phyloP scores from a whole-genome alignment of 2,329 filamentous ascomycete genomes.

The Fusarium ambrosium region DNA sequence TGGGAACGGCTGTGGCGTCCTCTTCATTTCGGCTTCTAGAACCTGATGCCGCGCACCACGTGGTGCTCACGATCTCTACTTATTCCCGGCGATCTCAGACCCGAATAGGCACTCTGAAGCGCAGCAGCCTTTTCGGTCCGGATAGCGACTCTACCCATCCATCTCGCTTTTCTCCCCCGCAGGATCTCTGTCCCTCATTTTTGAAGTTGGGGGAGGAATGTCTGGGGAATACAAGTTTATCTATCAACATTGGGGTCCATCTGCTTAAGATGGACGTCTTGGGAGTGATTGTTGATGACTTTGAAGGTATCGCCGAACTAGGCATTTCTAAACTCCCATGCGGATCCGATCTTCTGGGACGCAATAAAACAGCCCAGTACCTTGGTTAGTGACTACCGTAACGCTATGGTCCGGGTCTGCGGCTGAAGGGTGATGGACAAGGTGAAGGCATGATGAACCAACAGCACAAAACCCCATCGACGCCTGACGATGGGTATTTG shows the following conservation, averaged over 20 bases:
- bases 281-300: background rate
- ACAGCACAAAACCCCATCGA: background rate
- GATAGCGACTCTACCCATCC: background rate
- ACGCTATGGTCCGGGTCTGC: background rate
- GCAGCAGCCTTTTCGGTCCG: background rate
- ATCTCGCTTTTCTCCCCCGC: background rate
- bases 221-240: background rate
- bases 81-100: conserved; percentile 6
- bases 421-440: background rate
- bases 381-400: background rate
- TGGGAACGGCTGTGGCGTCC: background rate
- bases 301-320: background rate
- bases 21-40: conserved; percentile 2
- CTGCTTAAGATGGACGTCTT: background rate
- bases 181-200: background rate
- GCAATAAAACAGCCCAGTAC: background rate
- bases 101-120: conserved; percentile 18
- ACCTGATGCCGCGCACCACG: background rate
- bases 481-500: background rate
- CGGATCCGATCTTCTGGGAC: background rate
- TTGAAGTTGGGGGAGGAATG: background rate
- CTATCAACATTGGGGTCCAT: background rate
- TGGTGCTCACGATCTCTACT: background rate
- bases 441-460: conserved; percentile 1
- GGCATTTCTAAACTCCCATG: conserved; percentile 1